Evolutionary conservation across 257 asterid species (phyloP).

Genomic region (Solanum virginianum): DNA sequence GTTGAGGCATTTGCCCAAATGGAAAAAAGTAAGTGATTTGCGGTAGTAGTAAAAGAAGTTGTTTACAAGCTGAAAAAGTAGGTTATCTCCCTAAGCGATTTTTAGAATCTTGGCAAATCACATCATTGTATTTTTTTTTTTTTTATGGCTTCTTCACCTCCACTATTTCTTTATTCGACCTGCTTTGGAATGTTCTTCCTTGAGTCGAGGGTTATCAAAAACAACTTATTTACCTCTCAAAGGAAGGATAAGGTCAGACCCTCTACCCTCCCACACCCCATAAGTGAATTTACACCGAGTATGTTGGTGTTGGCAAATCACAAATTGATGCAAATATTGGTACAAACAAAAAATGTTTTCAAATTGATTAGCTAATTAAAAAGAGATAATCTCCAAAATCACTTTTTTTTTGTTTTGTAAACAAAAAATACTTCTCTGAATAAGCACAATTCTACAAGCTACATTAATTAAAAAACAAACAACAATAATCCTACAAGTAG

Average conservation of each 20-base stretch:
- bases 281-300: not conserved
- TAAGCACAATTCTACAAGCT: too few relatives aligned
- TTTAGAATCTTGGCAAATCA: not conserved
- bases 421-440: too few relatives aligned
- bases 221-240: not conserved
- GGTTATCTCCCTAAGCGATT: not conserved
- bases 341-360: not conserved
- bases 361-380: not conserved
- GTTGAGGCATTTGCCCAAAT: not conserved
- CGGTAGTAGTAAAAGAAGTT: not conserved
- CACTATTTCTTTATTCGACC: not conserved
- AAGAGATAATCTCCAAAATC: not conserved
- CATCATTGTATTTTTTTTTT: too few relatives aligned
- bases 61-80: not conserved
- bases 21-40: not conserved
- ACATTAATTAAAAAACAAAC: too few relatives aligned
- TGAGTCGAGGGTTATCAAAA: not conserved
- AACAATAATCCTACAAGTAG: not conserved
- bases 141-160: not conserved
- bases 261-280: not conserved
- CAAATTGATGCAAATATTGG: not conserved
- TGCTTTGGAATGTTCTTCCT: not conserved
- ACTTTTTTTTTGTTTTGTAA: not conserved
- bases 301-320: not conserved
- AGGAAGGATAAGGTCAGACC: not conserved